A percentile compares a stretch with the other conserved stretches of the same genome.
phyloP scores from a whole-genome alignment of 371 early-diverging fungal genomes.

The Apophysomyces ossiformis region DNA sequence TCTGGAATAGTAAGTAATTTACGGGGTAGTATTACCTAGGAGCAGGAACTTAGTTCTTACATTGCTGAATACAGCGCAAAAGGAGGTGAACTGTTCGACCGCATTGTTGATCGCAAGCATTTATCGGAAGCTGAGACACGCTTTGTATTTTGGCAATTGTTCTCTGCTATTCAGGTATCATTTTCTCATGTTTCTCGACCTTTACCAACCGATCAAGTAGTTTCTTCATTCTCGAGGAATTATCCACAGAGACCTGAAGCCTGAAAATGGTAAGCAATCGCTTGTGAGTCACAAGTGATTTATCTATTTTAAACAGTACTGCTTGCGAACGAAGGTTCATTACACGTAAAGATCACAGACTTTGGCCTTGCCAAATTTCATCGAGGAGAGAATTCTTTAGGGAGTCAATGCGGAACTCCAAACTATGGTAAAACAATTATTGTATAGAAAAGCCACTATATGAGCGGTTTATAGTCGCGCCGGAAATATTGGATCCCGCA shows the following conservation, averaged over 20 bases:
- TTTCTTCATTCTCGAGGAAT: slow-evolving; percentile 41
- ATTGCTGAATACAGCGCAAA: slow-evolving; percentile 41
- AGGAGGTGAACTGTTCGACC: slow-evolving; percentile 95
- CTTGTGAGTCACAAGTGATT: neutral
- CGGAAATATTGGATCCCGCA: slow-evolving; percentile 85
- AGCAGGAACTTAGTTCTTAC: too few species aligned
- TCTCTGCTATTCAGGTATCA: slow-evolving; percentile 67
- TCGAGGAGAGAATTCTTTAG: slow-evolving; percentile 57
- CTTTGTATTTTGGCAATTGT: slow-evolving; percentile 78
- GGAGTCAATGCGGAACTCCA: slow-evolving; percentile 95
- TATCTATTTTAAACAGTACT: slow-evolving; percentile 64
- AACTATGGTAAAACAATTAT: slow-evolving; percentile 75
- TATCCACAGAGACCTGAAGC: slow-evolving; percentile 53
- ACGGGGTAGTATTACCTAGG: slow-evolving; percentile 11
- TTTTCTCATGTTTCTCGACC: neutral
- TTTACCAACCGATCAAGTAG: slow-evolving; percentile 22
- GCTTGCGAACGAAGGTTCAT: slow-evolving; percentile 57
- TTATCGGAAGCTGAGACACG: slow-evolving; percentile 83
- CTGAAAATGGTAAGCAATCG: slow-evolving; percentile 45
- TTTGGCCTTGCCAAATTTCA: slow-evolving; percentile 93
- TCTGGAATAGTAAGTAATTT: slow-evolving; percentile 61
- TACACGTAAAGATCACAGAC: slow-evolving; percentile 90
- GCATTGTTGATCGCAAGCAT: slow-evolving; percentile 72
- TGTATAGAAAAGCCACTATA: neutral
- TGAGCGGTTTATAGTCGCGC: slow-evolving; percentile 66